Conservation (phyloP, 345 rosid genomes). For the Brassica cretica region DNA sequence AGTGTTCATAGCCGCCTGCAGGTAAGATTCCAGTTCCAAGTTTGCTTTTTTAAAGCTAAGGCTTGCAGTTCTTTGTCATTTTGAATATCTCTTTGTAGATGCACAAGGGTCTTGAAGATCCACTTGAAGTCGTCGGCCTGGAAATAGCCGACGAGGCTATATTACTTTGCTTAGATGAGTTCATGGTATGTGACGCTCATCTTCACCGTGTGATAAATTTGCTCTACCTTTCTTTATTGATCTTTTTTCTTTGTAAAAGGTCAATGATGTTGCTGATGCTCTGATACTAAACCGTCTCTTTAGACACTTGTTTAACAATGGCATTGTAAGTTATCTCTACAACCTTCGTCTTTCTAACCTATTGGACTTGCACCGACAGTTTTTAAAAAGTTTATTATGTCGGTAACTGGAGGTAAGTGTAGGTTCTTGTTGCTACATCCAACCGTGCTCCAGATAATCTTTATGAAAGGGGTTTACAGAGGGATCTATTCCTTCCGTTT, state of each 20-base stretch:
- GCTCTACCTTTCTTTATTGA: neutral
- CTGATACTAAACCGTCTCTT: constrained; percentile 90
- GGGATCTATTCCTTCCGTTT: constrained; percentile 94
- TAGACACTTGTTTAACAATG: constrained; percentile 75
- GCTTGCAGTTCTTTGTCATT: neutral
- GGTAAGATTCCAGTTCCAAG: constrained; percentile 49
- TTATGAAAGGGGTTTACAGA: constrained; percentile 89
- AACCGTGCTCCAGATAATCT: constrained; percentile 97
- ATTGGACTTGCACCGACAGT: constrained; percentile 4
- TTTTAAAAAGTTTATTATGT: constrained; percentile 22
- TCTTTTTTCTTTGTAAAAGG: constrained; percentile 48
- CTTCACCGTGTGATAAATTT: neutral
- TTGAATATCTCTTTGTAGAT: constrained; percentile 48
- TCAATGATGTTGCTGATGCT: constrained; percentile 98
- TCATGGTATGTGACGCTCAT: constrained; percentile 64
- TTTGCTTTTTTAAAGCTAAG: constrained; percentile 1
- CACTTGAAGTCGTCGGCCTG: constrained; percentile 92
- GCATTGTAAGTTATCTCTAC: constrained; percentile 62
- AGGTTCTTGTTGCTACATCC: constrained; percentile 93
- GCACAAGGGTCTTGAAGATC: constrained; percentile 95
- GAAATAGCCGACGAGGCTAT: constrained; percentile 91
- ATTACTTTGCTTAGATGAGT: constrained; percentile 87
- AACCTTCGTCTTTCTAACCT: constrained; percentile 1
- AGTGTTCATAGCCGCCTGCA: constrained; percentile 92
- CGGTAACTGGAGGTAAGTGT: constrained; percentile 41